Base-by-base conservation (phyloP, 805 yeast species). In the Yarrowia sp. region DNA sequence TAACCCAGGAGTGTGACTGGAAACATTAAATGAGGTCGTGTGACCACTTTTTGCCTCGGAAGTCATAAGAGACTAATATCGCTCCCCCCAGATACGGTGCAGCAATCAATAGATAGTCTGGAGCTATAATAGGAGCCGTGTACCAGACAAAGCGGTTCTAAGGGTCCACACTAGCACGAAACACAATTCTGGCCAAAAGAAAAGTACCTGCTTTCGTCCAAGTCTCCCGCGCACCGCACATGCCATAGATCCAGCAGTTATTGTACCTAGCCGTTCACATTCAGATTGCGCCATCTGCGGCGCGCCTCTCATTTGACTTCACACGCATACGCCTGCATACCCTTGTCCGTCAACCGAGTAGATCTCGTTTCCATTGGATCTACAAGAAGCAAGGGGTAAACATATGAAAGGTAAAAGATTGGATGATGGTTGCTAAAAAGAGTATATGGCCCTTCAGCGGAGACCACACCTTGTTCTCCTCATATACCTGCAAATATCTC, bases 11-110 rank as follows among this genome's bases (percentile, higher is more conserved):
- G 59, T 53, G 59, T 53, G 59, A 8, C 45, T 12, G 59, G 19
- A 40, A 38, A 38, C 45, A 38, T 53, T 53, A 40, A 53, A 19
- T 11, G 45, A 11, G 45, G 59, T 53, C 59, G 59, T 53, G 59
- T 53, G 59, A 53, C 45, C 58, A 52, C 38, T 53, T 19, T 38
- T 16, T 32, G 36, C 45, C 59, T 53, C 35, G 45, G 22, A 38
- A 38, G 22, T 40, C 8, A 46, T 22, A 46, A 12, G 16, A 8
- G 41, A 32, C 32, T 22, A 14, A 36, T 19, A 43, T 15, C 58
- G 8, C 11, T 22, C 22, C 10, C 10, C 22, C 26, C 15, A 16
- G 32, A 36, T 36, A 11, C 3, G 19, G 12, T 12, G 58, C 58
- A 53, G 59, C 59, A 53, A 53, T 12, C 36, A 2, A 53, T 36